Percentiles rank a stretch among this genome's conserved stretches.
These are phyloP conservation scores for Nannochloropsis granulata DNA, from an alignment of 108 stramenopile species.

Conservation along the genomic window DNA sequence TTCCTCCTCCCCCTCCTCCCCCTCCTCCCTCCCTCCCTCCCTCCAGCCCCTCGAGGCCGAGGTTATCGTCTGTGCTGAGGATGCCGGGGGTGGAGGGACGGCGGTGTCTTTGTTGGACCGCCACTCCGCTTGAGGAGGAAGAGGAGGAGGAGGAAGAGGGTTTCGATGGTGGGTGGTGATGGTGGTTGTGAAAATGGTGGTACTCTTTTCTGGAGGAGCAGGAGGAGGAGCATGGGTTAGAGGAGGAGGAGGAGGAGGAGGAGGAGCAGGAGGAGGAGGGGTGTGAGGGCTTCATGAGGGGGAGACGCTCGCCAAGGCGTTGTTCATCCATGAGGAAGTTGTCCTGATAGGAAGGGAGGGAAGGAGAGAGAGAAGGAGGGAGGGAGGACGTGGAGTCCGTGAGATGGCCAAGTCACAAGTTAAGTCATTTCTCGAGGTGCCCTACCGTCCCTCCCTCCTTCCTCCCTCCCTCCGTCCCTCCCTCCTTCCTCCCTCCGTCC, in stretches of 20 bases:
- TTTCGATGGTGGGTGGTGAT: background rate
- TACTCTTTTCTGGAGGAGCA: background rate
- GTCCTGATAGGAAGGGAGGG: background rate
- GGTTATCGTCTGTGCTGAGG: background rate
- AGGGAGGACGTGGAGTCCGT: background rate
- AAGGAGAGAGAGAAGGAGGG: background rate
- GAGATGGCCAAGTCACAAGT: too few species aligned
- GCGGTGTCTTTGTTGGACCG: background rate
- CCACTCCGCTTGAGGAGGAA: background rate
- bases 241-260: background rate
- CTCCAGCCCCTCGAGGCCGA: background rate
- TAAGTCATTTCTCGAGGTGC: background rate
- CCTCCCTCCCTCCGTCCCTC: background rate
- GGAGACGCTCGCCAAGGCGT: background rate
- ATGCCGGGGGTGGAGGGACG: background rate
- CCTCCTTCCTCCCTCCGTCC: background rate
- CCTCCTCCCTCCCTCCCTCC: background rate
- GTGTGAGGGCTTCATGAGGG: background rate
- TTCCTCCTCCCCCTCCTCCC: background rate
- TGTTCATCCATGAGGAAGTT: background rate
- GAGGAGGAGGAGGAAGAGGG: background rate
- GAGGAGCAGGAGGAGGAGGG: background rate
- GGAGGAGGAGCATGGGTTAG: background rate
- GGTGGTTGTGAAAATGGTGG: background rate
- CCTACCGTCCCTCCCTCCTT: background rate